A percentile compares a stretch with the other conserved stretches of the same genome.
These are phyloP conservation scores for Arthrinium puccinioides DNA, from an alignment of 2,329 filamentous ascomycete genomes.

Conservation along the genomic window DNA sequence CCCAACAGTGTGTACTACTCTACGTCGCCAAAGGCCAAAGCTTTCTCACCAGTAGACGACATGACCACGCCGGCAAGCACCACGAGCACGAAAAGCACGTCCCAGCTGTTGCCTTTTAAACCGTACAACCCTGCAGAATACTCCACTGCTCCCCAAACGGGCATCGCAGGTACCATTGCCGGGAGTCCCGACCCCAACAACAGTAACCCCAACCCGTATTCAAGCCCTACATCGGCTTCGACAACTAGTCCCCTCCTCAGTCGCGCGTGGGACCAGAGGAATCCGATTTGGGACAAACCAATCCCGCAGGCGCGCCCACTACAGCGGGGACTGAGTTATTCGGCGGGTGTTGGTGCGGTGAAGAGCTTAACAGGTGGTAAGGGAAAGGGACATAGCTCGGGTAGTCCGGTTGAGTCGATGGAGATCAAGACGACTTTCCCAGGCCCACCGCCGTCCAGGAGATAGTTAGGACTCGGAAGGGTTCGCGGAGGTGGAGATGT, in stretches of 20 bases:
- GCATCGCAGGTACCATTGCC: constrained; percentile 4
- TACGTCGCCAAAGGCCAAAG: constrained; percentile 19
- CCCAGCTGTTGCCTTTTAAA: constrained; percentile 21
- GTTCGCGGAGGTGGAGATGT: no score
- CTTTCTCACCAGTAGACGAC: constrained; percentile 21
- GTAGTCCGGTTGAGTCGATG: constrained; percentile 20
- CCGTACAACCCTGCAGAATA: constrained; percentile 24
- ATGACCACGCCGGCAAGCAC: constrained; percentile 17
- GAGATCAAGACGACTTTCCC: constrained; percentile 20
- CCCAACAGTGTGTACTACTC: constrained; percentile 22
- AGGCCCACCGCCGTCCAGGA: constrained; percentile 4
- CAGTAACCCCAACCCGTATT: constrained; percentile 9
- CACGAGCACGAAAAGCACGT: constrained; percentile 20
- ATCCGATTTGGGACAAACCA: constrained; percentile 17
- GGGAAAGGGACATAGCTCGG: constrained; percentile 15
- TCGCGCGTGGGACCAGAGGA: constrained; percentile 18
- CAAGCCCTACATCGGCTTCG: constrained; percentile 19
- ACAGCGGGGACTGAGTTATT: constrained; percentile 9
- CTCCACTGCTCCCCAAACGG: constrained; percentile 9
- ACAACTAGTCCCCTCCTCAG: constrained; percentile 21
- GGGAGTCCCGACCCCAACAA: not conserved
- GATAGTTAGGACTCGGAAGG: no score
- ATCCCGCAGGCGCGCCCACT: constrained; percentile 6
- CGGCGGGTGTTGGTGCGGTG: constrained; percentile 2
- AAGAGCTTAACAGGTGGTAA: constrained; percentile 8